These are phyloP conservation scores for Leptographium flavum DNA, from an alignment of 2,329 filamentous ascomycete species.

Conservation along the genomic window DNA sequence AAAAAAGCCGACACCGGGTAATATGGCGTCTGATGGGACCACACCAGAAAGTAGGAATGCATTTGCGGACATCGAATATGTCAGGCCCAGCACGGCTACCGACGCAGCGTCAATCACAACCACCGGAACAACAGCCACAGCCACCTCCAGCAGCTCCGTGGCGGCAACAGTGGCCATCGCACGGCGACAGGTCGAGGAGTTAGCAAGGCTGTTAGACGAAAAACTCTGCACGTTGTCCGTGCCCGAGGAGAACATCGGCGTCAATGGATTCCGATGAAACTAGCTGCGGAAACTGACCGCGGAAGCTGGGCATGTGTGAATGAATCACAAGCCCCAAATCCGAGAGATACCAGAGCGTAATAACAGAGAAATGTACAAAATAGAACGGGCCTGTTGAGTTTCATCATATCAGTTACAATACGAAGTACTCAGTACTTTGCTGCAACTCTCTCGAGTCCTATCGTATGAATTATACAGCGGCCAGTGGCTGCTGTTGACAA, in stretches of 20 bases:
- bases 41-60: constrained; percentile 3
- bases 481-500: background rate
- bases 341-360: background rate
- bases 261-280: constrained; percentile 12
- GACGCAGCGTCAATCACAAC: constrained; percentile 6
- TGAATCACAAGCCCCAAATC: background rate
- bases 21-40: too few species aligned
- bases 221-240: constrained; percentile 38
- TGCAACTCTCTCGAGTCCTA: too few species aligned
- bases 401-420: too few species aligned
- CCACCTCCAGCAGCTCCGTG: constrained; percentile 23
- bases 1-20: too few species aligned
- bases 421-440: too few species aligned
- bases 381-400: too few species aligned
- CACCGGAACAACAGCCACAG: constrained; percentile 23
- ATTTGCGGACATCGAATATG: background rate
- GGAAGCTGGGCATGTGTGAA: background rate
- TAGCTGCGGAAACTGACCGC: background rate
- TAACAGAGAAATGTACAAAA: background rate
- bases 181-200: constrained; percentile 42
- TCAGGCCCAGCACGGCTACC: background rate
- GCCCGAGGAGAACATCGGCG: constrained; percentile 35
- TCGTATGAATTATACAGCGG: background rate
- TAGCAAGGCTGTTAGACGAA: constrained; percentile 46
- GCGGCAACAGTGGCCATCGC: constrained; percentile 34